These are phyloP conservation scores for Isoetes engelmannii DNA, from an alignment of 83 land plant genomes.

Conservation along the genomic window DNA sequence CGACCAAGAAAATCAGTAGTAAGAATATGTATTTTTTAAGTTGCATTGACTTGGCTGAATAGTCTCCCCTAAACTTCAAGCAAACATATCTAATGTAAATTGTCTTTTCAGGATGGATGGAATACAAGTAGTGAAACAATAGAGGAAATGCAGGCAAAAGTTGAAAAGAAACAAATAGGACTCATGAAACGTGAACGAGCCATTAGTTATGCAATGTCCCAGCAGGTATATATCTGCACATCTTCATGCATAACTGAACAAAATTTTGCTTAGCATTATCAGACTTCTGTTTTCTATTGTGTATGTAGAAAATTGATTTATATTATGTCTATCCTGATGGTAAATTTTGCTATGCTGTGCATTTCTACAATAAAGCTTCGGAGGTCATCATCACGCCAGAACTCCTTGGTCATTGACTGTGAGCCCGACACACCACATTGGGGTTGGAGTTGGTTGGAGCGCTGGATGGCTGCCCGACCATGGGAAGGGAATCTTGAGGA, in stretches of 20 bases:
- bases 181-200: conserved; percentile 1
- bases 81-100: not conserved
- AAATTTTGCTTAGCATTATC: too few relatives aligned
- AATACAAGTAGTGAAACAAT: not conserved
- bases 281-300: too few relatives aligned
- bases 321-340: too few relatives aligned
- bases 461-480: conserved; percentile 83
- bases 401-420: conserved; percentile 39
- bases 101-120: not conserved
- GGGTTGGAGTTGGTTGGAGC: conserved; percentile 94
- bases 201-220: not conserved
- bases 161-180: not conserved
- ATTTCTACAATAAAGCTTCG: too few relatives aligned
- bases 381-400: too few relatives aligned
- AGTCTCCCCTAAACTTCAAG: not conserved
- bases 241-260: too few relatives aligned
- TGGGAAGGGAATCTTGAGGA: conserved; percentile 31
- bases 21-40: not conserved
- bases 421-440: conserved; percentile 65
- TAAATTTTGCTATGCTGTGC: too few relatives aligned
- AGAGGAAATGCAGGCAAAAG: conserved; percentile 1
- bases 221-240: not conserved
- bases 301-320: too few relatives aligned
- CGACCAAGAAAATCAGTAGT: not conserved
- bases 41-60: not conserved